These are phyloP conservation scores for Trichosporon sp. DNA, from an alignment of 1,284 basidiomycete species.

Conservation along the genomic window DNA sequence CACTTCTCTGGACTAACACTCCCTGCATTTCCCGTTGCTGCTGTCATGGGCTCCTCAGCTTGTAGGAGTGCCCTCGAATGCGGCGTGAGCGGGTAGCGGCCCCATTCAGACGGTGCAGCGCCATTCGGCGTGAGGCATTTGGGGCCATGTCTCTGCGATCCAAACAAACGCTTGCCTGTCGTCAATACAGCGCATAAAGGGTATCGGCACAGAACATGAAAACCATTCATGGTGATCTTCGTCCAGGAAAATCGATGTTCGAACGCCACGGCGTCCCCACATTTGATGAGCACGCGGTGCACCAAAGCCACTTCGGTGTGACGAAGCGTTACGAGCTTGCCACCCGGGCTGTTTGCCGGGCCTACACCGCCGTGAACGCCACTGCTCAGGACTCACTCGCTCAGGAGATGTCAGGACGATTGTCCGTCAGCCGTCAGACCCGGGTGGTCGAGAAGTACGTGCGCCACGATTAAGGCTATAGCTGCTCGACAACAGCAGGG, in stretches of 20 bases:
- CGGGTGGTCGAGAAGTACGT: not conserved
- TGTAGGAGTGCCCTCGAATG: not conserved
- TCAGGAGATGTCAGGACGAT: not conserved
- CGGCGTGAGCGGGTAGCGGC: not conserved
- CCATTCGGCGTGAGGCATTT: not conserved
- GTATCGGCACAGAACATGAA: not conserved
- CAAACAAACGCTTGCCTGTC: not conserved
- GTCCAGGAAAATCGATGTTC: not conserved
- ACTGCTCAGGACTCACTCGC: not conserved
- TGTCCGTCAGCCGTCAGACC: not conserved
- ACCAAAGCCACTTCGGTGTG: slow-evolving; percentile 3
- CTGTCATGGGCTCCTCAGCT: not conserved
- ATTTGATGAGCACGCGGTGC: not conserved
- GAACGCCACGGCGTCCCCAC: not conserved
- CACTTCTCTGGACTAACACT: not conserved
- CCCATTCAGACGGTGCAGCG: not conserved
- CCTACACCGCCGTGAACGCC: not conserved
- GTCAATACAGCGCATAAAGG: not conserved
- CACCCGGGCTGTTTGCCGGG: not conserved
- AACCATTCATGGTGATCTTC: not conserved
- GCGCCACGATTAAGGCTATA: not conserved
- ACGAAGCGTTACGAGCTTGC: not conserved
- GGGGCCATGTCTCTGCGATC: not conserved
- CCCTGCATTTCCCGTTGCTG: not conserved
- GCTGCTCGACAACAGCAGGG: not conserved